Base-by-base conservation (phyloP, 148 eudicot genomes). In the Fagopyrum esculentum region DNA sequence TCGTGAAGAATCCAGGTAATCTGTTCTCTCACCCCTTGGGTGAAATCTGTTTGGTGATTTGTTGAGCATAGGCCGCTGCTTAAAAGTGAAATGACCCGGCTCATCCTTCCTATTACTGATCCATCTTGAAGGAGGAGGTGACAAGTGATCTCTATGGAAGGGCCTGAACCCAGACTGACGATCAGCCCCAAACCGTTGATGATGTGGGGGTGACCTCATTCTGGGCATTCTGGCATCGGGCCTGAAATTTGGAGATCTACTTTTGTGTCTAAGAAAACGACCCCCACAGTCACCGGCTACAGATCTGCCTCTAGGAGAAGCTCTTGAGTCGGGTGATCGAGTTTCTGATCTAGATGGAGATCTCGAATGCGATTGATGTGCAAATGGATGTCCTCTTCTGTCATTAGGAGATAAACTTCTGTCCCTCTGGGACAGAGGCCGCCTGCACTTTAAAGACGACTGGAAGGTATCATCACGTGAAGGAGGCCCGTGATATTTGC, bases 221-320 rank as follows among this genome's bases (percentile, higher is more conserved):
- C 87, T 77, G n/a, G 69, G 81, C 71, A 73, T 68, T 79, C 88
- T 83, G 45, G 19, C 73, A 45, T 83, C 85, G 66, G 82, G 66
- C 72, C 85, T 74, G 72, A 75, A 83, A 81, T 77, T 81, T 26
- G 88, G 88, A 60, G 88, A 85, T 81, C 86, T 83, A 77, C 86
- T 85, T 50, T 76, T 78, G 15, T 81, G 73, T 75, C 86, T 83
- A 50, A 79, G 17, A 76, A 71, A 78, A 59, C 73, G 66, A 49
- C 50, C 71, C 17, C 87, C 73, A 16, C 76, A 69, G 74, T 71
- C 73, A 40, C 84, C 86, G 54, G 78, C 76, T 59, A 63, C 79
- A 17, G 70, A 49, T 50, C 86, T 77, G 72, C 80, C 82, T 76
- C 82, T 77, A 46, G 82, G 76, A 50, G 80, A 81, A 74, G 74